Evolutionary conservation across 2,329 filamentous ascomycete genomes (phyloP), one percentile per base, ranked within the genome.

Genomic region (Arthrobotrys pseudoclavata): DNA sequence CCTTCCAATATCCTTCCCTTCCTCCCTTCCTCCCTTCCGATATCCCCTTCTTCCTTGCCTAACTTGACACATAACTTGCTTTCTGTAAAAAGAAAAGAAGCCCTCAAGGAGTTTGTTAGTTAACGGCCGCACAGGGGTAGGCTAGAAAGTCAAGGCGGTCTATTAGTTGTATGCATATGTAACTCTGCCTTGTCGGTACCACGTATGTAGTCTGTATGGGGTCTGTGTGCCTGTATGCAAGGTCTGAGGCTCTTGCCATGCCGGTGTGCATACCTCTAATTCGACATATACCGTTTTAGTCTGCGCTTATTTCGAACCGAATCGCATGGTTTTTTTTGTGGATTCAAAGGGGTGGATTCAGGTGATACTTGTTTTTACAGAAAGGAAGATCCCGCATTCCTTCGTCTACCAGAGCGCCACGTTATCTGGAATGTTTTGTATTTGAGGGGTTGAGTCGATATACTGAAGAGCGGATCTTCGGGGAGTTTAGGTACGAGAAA

Each of bases 191-290:
- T 40, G 52, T 60, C 34, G 34, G 47, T 52, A 53, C 61, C 50
- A 52, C 34, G 18, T 45, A 42, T 12, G 63, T 31, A 24, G 47
- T 9, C 18, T 40, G 31, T 66, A 24, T 40, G 40, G 31, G 37
- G 20, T 7, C 13, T 12, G 5, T 13, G 48, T 63, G 18, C 48
- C 26, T 48, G 29, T n/a, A 29, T 69, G 31, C 20, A 53, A 20
- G 53, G 37, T 48, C 12, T 72, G 69, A 72, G 69, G 69, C 69
- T 72, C 69, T 72, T 66, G 13, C 45, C 55, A 3, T 66, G 34
- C 57, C 68, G 68, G 47, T 20, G 42, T 67, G 34, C 62, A 52
- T 66, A 15, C 48, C 5, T 67, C 20, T 18, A 34, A 7, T 10
- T n/a, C n/a, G n/a, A 4, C n/a, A 50, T 15, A 29, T 31, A n/a